A percentile compares a stretch with the other conserved stretches of the same genome.
Conservation (phyloP, 2,329 filamentous ascomycete species). For the Ramichloridium luteum region DNA sequence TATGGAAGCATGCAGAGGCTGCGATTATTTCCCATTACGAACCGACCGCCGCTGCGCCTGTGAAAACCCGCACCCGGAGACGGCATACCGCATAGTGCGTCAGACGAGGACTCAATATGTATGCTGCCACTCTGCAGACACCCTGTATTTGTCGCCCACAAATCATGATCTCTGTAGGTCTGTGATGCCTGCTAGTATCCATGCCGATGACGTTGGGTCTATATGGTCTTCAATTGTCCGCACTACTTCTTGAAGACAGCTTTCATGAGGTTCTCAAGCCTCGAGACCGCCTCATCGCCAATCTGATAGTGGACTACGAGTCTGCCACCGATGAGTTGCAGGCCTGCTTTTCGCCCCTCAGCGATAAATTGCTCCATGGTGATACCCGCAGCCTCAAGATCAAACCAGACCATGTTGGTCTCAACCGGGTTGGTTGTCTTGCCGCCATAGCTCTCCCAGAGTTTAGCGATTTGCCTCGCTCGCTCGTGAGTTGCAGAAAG, state of each 20-base stretch:
- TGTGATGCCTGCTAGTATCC: no score
- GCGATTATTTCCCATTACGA: no score
- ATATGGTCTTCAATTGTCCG: no score
- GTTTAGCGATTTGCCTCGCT: slow-evolving; percentile 48
- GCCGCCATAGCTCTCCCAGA: slow-evolving; percentile 61
- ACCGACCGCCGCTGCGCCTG: no score
- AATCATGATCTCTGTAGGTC: no score
- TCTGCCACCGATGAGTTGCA: slow-evolving; percentile 45
- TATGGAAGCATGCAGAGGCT: no score
- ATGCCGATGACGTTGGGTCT: no score
- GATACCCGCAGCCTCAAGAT: slow-evolving; percentile 51
- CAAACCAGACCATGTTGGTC: slow-evolving; percentile 88
- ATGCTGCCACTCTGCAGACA: no score
- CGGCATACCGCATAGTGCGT: no score
- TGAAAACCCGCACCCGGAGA: no score
- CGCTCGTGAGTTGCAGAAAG: slow-evolving; percentile 48
- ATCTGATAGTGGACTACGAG: slow-evolving; percentile 64
- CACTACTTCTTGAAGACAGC: slow-evolving; percentile 22
- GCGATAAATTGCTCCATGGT: slow-evolving; percentile 41
- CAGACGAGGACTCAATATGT: no score
- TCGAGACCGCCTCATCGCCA: slow-evolving; percentile 48
- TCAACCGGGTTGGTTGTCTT: slow-evolving; percentile 57
- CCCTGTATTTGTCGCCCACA: no score
- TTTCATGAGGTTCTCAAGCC: slow-evolving; percentile 45
- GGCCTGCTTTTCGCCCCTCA: slow-evolving; percentile 44